phyloP scores from a whole-genome alignment of 768 basidiomycete species.

The Tubosaeta sp. region DNA sequence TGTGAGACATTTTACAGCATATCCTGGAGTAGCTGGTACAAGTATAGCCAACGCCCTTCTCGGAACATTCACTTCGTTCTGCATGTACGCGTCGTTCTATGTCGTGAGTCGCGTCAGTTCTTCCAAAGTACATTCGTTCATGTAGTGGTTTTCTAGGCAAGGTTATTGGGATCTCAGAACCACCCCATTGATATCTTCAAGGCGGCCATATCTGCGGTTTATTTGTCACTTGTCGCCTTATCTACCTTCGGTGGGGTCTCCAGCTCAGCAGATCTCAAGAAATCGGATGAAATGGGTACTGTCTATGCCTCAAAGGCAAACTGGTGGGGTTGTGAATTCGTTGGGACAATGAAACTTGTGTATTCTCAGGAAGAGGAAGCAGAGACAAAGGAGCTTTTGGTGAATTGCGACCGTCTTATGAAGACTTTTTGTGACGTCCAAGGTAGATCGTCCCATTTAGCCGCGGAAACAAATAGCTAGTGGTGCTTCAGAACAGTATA shows the following conservation, averaged over 20 bases:
- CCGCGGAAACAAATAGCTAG: constrained; percentile 2
- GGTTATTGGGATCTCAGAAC: constrained; percentile 60
- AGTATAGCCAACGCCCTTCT: constrained; percentile 51
- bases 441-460: constrained; percentile 23
- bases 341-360: constrained; percentile 45
- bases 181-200: constrained; percentile 61
- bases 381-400: constrained; percentile 46
- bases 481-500: not conserved
- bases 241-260: constrained; percentile 26
- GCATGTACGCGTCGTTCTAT: constrained; percentile 58
- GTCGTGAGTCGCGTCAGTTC: constrained; percentile 43
- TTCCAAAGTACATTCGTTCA: constrained; percentile 1
- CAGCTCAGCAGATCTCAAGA: constrained; percentile 7
- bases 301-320: constrained; percentile 55
- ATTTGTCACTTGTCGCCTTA: constrained; percentile 62
- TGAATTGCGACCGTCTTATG: constrained; percentile 54
- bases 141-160: constrained; percentile 44
- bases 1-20: constrained; percentile 52
- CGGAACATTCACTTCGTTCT: constrained; percentile 39
- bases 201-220: constrained; percentile 62
- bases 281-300: constrained; percentile 22
- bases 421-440: constrained; percentile 31
- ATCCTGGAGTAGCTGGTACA: constrained; percentile 69
- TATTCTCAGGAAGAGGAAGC: constrained; percentile 48
- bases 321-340: constrained; percentile 50